These are phyloP conservation scores for Naumovozyma dairenensis DNA, from an alignment of 805 yeast species.

Conservation along the genomic window DNA sequence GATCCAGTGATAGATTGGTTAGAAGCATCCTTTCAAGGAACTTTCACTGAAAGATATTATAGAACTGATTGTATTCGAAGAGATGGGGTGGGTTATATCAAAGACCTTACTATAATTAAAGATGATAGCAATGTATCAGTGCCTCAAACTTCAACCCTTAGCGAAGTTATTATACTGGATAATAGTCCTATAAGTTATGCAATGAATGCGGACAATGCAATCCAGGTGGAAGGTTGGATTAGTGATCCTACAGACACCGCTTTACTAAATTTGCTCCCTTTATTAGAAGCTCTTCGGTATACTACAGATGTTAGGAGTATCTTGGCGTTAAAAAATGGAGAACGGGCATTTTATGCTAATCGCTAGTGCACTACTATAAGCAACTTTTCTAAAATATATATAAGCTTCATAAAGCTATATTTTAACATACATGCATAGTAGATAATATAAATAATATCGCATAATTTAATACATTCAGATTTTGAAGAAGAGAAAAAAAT, in stretches of 20 bases:
- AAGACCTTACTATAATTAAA: constrained; percentile 39
- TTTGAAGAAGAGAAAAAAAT: no score
- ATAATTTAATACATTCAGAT: no score
- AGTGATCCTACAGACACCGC: constrained; percentile 90
- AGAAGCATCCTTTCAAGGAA: constrained; percentile 47
- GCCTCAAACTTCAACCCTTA: constrained; percentile 4
- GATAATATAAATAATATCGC: no score
- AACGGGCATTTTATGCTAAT: constrained; percentile 17
- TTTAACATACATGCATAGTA: no score
- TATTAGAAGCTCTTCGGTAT: constrained; percentile 47
- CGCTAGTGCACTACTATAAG: no score
- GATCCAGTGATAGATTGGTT: constrained; percentile 94
- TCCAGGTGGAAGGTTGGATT: constrained; percentile 95
- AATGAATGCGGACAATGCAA: constrained; percentile 76
- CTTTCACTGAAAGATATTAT: constrained; percentile 56
- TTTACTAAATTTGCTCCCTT: constrained; percentile 69
- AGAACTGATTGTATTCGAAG: constrained; percentile 70
- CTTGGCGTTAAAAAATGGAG: constrained; percentile 63
- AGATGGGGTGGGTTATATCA: constrained; percentile 78
- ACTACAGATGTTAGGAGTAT: constrained; percentile 79
- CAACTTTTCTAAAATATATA: no score
- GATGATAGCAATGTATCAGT: constrained; percentile 19
- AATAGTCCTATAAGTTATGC: constrained; percentile 89
- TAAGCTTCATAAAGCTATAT: no score
- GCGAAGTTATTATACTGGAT: constrained; percentile 69